Evolutionary conservation across 352 stramenopile species (phyloP).

Genomic region (Phytopythium sindhum): DNA sequence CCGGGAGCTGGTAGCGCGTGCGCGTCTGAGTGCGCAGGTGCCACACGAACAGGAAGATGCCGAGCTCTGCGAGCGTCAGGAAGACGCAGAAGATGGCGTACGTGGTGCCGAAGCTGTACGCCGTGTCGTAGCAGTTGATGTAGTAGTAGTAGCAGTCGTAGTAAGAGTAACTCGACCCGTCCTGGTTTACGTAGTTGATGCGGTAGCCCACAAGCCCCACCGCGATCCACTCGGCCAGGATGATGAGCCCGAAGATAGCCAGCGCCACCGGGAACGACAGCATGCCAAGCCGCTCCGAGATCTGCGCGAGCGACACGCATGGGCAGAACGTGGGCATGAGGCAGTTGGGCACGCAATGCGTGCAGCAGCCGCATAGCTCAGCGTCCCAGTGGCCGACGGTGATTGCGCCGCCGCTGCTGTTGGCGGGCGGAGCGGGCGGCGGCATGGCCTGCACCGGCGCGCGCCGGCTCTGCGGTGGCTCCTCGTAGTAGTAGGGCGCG

Average conservation of each 20-base stretch:
- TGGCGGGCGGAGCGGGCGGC: background rate
- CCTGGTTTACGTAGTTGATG: background rate
- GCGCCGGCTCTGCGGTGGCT: background rate
- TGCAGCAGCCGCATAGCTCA: slow-evolving; percentile 39
- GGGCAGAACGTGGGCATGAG: slow-evolving; percentile 48
- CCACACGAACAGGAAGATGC: slow-evolving; percentile 20
- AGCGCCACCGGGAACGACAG: slow-evolving; percentile 33
- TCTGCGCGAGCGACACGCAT: slow-evolving; percentile 57
- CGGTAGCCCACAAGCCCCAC: background rate
- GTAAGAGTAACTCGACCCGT: background rate
- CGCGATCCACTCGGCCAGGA: background rate
- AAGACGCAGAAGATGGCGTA: slow-evolving; percentile 2
- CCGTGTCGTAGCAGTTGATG: background rate
- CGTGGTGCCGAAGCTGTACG: background rate
- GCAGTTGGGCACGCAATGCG: slow-evolving; percentile 42
- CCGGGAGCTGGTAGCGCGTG: slow-evolving; percentile 39
- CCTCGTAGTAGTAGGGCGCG: background rate
- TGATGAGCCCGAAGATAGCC: slow-evolving; percentile 24
- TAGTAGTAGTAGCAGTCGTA: slow-evolving; percentile 1
- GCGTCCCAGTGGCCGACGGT: slow-evolving; percentile 24
- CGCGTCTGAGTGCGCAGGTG: slow-evolving; percentile 34
- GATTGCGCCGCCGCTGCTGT: slow-evolving; percentile 7
- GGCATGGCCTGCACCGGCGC: background rate
- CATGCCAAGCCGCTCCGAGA: slow-evolving; percentile 40
- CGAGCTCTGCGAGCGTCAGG: background rate